Evolutionary conservation across 441 rosid genomes (phyloP).

Genomic region (Sinapis alba): DNA sequence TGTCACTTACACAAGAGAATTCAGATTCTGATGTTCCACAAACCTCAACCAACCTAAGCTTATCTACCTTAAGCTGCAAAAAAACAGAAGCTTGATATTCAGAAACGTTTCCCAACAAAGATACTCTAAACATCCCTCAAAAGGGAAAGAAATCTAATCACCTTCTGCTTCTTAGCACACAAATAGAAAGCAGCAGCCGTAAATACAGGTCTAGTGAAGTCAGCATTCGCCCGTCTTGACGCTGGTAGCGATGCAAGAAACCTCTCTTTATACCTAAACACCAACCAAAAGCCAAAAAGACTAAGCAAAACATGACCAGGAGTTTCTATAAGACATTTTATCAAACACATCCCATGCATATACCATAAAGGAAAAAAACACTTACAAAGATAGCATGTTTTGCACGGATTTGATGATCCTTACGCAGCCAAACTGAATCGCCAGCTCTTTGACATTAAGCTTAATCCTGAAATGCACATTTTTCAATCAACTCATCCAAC

Average conservation of each 20-base stretch:
- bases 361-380: not conserved
- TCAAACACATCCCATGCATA: constrained; percentile 42
- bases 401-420: constrained; percentile 80
- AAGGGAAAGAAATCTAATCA: constrained; percentile 3
- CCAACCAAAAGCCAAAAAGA: not conserved
- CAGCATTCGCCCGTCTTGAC: constrained; percentile 74
- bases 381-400: constrained; percentile 76
- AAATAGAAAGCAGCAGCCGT: constrained; percentile 87
- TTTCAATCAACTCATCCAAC: not conserved
- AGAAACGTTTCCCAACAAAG: not conserved
- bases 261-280: constrained; percentile 71
- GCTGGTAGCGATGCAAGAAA: constrained; percentile 76
- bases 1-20: constrained; percentile 67
- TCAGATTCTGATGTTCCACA: constrained; percentile 91
- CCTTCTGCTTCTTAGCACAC: constrained; percentile 84
- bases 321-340: constrained; percentile 38
- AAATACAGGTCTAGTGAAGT: constrained; percentile 78
- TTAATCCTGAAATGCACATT: constrained; percentile 52
- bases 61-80: constrained; percentile 83
- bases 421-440: constrained; percentile 87
- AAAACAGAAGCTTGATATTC: not conserved
- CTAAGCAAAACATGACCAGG: not conserved
- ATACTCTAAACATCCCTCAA: not conserved
- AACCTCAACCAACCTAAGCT: constrained; percentile 77
- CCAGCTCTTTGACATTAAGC: constrained; percentile 75